These are phyloP conservation scores for Myriosclerotinia curreyana DNA, from an alignment of 2,329 filamentous ascomycete species.

Conservation along the genomic window DNA sequence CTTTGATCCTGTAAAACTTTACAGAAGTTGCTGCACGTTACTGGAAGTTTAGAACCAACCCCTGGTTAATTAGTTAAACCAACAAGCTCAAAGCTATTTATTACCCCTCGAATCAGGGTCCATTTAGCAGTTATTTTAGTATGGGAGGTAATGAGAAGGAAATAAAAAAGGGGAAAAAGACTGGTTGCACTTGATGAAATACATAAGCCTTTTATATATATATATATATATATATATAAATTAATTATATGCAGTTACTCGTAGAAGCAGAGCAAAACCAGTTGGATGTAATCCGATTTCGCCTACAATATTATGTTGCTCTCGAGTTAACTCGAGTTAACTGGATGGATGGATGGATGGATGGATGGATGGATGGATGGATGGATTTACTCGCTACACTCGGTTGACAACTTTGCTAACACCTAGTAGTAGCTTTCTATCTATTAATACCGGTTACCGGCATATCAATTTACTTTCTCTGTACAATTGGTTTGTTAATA, in stretches of 20 bases:
- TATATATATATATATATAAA: neutral
- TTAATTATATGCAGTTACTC: neutral
- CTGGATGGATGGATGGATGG: too few relatives aligned
- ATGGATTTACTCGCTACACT: too few relatives aligned
- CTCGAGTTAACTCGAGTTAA: slow-evolving; percentile 8
- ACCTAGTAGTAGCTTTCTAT: neutral
- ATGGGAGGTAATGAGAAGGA: slow-evolving; percentile 5
- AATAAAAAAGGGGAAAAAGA: slow-evolving; percentile 4
- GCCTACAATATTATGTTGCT: neutral
- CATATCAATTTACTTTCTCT: neutral
- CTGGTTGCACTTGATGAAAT: neutral
- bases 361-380: too few relatives aligned
- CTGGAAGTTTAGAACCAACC: neutral
- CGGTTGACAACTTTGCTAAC: slow-evolving; percentile 14
- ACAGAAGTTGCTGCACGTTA: slow-evolving; percentile 21
- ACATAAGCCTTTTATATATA: neutral
- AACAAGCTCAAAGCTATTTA: slow-evolving; percentile 16
- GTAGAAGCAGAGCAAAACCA: neutral
- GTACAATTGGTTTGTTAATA: slow-evolving; percentile 4
- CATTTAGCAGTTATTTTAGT: slow-evolving; percentile 11
- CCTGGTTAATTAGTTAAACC: slow-evolving; percentile 8
- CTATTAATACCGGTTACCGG: neutral
- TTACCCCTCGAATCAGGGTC: slow-evolving; percentile 23
- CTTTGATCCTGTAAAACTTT: slow-evolving; percentile 17
- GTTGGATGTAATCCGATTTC: neutral